Evolutionary conservation across 2,329 filamentous ascomycete species (phyloP).

Genomic region (Arthrobotrys megalospora): DNA sequence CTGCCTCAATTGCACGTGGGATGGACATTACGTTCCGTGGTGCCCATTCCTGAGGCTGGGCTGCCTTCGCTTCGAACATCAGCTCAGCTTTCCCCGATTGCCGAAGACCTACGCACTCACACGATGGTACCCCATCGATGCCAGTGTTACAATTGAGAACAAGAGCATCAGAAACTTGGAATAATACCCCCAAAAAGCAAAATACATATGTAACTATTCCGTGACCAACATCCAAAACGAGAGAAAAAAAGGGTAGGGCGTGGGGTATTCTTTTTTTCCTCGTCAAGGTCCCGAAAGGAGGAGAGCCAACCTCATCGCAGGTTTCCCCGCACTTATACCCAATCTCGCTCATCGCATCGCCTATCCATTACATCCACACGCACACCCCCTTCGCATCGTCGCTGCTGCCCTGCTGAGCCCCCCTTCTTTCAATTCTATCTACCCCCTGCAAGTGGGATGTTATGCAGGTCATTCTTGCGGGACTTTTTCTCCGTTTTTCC

Average conservation of each 20-base stretch:
- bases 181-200: conserved; percentile 6
- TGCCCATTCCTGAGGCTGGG: conserved; percentile 20
- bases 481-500: conserved; percentile 32
- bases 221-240: conserved; percentile 31
- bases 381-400: conserved; percentile 15
- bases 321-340: conserved; percentile 56
- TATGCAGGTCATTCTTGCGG: conserved; percentile 49
- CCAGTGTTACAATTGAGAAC: conserved; percentile 16
- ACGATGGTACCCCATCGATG: conserved; percentile 11
- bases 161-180: neutral
- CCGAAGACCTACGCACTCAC: conserved; percentile 16
- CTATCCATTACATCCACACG: conserved; percentile 1
- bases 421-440: neutral
- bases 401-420: conserved; percentile 28
- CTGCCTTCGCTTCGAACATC: conserved; percentile 20
- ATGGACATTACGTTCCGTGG: conserved; percentile 18
- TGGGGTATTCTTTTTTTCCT: conserved; percentile 13
- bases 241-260: neutral
- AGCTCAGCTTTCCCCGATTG: conserved; percentile 17
- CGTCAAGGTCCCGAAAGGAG: conserved; percentile 3
- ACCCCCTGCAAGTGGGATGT: conserved; percentile 28
- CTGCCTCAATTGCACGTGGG: conserved; percentile 34
- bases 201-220: conserved; percentile 6
- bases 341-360: conserved; percentile 38
- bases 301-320: conserved; percentile 8